Conservation (phyloP, 2,329 filamentous ascomycete species). For the Phialemoniopsis sp. region DNA sequence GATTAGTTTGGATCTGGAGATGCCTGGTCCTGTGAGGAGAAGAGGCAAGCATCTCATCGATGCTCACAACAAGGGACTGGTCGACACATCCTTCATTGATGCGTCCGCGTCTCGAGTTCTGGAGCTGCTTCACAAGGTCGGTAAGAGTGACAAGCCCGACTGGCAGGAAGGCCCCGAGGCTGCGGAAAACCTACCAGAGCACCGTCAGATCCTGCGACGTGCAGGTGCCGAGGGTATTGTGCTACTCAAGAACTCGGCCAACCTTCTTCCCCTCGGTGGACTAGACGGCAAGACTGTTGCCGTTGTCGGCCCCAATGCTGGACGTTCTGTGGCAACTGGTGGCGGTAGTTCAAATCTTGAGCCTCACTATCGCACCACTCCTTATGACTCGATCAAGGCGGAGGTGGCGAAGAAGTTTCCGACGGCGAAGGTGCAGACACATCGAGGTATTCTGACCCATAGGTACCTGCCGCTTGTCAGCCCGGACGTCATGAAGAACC, state of each 20-base stretch:
- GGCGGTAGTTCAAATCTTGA: constrained; percentile 1
- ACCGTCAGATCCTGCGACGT: not conserved
- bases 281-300: constrained; percentile 30
- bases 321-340: not conserved
- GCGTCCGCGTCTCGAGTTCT: not conserved
- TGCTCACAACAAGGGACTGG: constrained; percentile 23
- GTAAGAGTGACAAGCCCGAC: not conserved
- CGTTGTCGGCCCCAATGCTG: constrained; percentile 43
- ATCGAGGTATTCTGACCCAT: constrained; percentile 1
- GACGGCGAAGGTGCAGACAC: not conserved
- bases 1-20: constrained; percentile 15
- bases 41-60: constrained; percentile 17
- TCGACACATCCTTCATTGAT: no score
- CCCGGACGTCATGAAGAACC: constrained; percentile 3
- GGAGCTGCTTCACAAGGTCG: not conserved
- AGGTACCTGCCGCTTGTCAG: constrained; percentile 2
- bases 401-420: constrained; percentile 1
- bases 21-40: constrained; percentile 19
- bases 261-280: constrained; percentile 40
- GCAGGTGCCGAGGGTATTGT: not conserved
- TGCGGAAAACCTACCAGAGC: not conserved
- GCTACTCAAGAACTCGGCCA: constrained; percentile 41
- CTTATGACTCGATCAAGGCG: constrained; percentile 3
- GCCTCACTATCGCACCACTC: constrained; percentile 5
- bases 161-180: not conserved